Evolutionary conservation across 2,329 filamentous ascomycete species (phyloP).

Genomic region (Neofusicoccum parvum): DNA sequence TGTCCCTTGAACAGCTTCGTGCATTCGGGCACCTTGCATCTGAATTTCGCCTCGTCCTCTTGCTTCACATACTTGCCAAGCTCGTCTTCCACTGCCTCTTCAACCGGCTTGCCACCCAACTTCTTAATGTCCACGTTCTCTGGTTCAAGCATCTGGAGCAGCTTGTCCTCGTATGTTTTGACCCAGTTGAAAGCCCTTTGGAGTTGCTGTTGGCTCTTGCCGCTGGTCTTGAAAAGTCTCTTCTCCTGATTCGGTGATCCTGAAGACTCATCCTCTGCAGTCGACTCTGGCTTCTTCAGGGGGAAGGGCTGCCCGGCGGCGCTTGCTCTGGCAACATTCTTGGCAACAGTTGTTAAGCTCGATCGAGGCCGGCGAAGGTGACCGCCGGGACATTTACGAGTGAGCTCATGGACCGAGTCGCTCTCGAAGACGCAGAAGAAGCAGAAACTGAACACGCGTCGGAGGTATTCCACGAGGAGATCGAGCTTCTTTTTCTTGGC

Average conservation of each 20-base stretch:
- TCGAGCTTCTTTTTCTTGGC: conserved; percentile 97
- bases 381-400: conserved; percentile 94
- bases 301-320: conserved; percentile 83
- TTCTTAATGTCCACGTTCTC: conserved; percentile 85
- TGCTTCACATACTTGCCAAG: conserved; percentile 88
- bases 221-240: conserved; percentile 66
- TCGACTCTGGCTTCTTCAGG: conserved; percentile 71
- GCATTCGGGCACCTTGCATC: conserved; percentile 95
- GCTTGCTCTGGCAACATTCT: conserved; percentile 82
- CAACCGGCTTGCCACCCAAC: conserved; percentile 81
- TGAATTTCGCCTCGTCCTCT: conserved; percentile 95
- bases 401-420: conserved; percentile 94
- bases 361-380: conserved; percentile 89
- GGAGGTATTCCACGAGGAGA: conserved; percentile 92
- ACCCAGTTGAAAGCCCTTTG: conserved; percentile 98
- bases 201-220: conserved; percentile 86
- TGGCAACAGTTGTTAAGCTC: conserved; percentile 79
- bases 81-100: conserved; percentile 87
- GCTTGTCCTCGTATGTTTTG: conserved; percentile 96
- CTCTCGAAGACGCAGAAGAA: conserved; percentile 99
- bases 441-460: conserved; percentile 97
- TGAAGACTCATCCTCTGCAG: conserved; percentile 64
- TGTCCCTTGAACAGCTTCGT: conserved; percentile 97
- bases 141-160: conserved; percentile 88
- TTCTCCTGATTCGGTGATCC: conserved; percentile 70